phyloP scores from a whole-genome alignment of 208 protist species.

The Kentomonas sorsogonicus region DNA sequence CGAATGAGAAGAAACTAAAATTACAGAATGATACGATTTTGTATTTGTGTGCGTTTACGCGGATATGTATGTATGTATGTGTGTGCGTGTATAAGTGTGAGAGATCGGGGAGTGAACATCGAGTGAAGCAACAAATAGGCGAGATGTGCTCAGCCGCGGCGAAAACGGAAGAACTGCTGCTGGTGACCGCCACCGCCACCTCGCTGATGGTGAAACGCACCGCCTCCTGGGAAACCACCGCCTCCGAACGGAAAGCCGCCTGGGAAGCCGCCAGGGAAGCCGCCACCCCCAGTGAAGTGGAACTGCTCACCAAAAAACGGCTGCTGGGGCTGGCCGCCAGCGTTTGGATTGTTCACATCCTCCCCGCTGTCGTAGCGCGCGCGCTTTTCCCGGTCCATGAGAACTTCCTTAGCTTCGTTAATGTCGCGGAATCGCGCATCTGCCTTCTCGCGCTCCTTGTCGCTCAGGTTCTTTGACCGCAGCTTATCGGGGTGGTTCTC shows the following conservation, averaged over 20 bases:
- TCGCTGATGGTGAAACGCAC: conserved; percentile 19
- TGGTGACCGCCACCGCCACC: conserved; percentile 21
- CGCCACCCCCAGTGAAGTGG: conserved; percentile 13
- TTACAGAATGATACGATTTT: neutral
- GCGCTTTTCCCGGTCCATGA: conserved; percentile 83
- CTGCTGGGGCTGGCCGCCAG: conserved; percentile 25
- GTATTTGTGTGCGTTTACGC: conserved; percentile 3
- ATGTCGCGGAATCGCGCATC: conserved; percentile 85
- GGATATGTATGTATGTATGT: neutral
- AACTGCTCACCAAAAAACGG: conserved; percentile 72
- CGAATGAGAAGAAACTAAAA: neutral
- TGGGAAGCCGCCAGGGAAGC: conserved; percentile 23
- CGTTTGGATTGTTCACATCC: conserved; percentile 72
- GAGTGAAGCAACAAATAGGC: too few relatives aligned
- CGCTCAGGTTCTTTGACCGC: conserved; percentile 61
- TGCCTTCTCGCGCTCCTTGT: conserved; percentile 58
- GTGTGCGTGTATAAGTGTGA: too few relatives aligned
- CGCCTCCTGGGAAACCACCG: conserved; percentile 18
- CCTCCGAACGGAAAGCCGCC: conserved; percentile 13
- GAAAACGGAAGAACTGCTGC: conserved; percentile 58
- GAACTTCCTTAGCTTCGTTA: conserved; percentile 89
- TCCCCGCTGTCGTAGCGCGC: conserved; percentile 86
- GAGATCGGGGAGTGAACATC: too few relatives aligned
- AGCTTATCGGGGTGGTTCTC: conserved; percentile 87
- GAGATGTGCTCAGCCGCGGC: conserved; percentile 10